These are phyloP conservation scores for Pochonia chlamydosporia DNA, from an alignment of 2,329 filamentous ascomycete genomes.

Conservation along the genomic window DNA sequence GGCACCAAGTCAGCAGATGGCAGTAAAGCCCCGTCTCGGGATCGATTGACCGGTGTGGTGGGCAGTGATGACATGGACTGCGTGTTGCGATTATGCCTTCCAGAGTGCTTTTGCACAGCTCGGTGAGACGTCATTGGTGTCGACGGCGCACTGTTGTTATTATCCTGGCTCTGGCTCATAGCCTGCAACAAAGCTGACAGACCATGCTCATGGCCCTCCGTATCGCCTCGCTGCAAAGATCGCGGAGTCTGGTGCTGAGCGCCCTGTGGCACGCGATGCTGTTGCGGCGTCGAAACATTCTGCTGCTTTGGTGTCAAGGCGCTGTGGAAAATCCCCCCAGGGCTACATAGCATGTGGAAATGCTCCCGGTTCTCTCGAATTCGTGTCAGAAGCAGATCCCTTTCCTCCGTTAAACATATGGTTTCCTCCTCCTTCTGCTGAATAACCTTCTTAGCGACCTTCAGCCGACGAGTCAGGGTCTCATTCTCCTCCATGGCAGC, in stretches of 20 bases:
- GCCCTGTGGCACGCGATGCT: constrained; percentile 32
- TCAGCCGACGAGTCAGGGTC: constrained; percentile 57
- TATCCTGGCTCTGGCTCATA: constrained; percentile 54
- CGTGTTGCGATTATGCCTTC: constrained; percentile 66
- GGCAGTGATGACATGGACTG: constrained; percentile 84
- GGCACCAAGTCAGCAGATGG: constrained; percentile 59
- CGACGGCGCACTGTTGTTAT: constrained; percentile 64
- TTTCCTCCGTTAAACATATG: constrained; percentile 65
- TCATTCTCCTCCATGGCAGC: constrained; percentile 61
- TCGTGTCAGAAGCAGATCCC: constrained; percentile 69
- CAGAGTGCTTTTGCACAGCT: constrained; percentile 40
- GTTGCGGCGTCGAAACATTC: constrained; percentile 37
- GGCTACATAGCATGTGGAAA: constrained; percentile 71
- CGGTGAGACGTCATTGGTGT: constrained; percentile 53
- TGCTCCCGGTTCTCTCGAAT: constrained; percentile 89
- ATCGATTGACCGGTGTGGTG: constrained; percentile 60
- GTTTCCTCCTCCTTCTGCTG: constrained; percentile 72
- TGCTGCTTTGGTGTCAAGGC: constrained; percentile 54
- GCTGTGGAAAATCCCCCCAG: constrained; percentile 61
- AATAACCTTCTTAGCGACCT: constrained; percentile 71
- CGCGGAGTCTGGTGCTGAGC: constrained; percentile 48
- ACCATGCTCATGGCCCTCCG: constrained; percentile 41
- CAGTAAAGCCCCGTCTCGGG: constrained; percentile 45
- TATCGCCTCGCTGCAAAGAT: constrained; percentile 21
- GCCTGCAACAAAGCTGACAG: constrained; percentile 80